phyloP scores from a whole-genome alignment of 2,329 filamentous ascomycete genomes.

The Trichophyton simii region DNA sequence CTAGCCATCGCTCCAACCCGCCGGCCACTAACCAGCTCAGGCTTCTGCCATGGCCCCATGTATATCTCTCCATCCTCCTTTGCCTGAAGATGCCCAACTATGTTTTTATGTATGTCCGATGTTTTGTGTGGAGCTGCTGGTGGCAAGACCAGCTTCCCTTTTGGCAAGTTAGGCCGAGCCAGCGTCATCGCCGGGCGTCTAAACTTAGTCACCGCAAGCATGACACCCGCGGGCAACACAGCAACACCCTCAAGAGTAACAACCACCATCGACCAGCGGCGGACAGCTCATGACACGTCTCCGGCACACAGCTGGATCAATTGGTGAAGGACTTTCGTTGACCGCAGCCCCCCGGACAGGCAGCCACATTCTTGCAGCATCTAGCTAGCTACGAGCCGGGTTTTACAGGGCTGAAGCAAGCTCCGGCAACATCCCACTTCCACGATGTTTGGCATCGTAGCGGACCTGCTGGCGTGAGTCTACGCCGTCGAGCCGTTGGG shows the following conservation, averaged over 20 bases:
- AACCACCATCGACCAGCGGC: background rate
- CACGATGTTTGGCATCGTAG: slow-evolving; percentile 62
- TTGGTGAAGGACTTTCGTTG: no score
- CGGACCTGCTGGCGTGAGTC: slow-evolving; percentile 64
- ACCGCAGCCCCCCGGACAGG: background rate
- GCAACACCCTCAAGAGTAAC: background rate
- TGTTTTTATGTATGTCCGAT: background rate
- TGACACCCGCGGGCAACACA: background rate
- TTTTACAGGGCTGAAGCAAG: background rate
- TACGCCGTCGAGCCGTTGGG: no score
- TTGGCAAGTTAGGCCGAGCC: background rate
- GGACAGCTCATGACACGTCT: no score
- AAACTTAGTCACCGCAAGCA: background rate
- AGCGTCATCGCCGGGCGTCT: background rate
- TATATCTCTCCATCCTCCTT: no score
- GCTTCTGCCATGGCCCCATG: no score
- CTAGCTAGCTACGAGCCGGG: background rate
- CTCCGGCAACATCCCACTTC: background rate
- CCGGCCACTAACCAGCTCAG: no score
- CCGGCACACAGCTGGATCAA: no score
- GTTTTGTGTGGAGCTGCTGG: background rate
- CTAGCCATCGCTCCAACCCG: no score
- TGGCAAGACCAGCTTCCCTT: background rate
- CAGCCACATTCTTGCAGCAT: no score
- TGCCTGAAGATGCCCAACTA: background rate